phyloP scores from a whole-genome alignment of 1,284 basidiomycete species.

The Tausonia pullulans region DNA sequence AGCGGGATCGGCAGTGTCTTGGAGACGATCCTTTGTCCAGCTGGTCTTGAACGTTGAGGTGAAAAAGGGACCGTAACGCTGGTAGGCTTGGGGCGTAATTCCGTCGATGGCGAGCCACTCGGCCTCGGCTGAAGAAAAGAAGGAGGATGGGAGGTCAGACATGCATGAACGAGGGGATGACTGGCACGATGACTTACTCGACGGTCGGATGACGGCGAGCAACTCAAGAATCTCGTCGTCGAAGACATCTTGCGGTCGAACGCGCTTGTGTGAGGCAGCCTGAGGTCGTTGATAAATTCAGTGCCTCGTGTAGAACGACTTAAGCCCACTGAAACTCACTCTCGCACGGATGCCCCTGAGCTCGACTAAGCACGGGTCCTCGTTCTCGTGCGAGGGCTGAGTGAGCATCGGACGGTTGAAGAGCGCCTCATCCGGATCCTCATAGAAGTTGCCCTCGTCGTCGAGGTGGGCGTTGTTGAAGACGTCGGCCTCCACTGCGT shows the following conservation, averaged over 20 bases:
- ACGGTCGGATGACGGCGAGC: conserved; percentile 29
- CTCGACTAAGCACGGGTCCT: conserved; percentile 22
- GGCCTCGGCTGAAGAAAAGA: too few species aligned
- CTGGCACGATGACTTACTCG: conserved; percentile 21
- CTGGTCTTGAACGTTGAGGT: too few species aligned
- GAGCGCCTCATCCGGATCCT: background rate
- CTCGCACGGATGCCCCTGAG: conserved; percentile 21
- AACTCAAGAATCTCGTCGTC: conserved; percentile 27
- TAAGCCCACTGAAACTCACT: conserved; percentile 17
- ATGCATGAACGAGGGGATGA: too few species aligned
- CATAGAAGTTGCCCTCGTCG: background rate
- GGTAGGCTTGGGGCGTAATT: too few species aligned
- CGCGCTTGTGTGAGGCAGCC: conserved; percentile 19
- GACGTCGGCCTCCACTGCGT: background rate
- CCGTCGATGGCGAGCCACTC: too few species aligned
- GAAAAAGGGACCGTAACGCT: too few species aligned
- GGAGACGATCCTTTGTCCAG: too few species aligned
- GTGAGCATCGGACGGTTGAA: background rate
- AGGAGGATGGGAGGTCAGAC: too few species aligned
- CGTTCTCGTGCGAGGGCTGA: conserved; percentile 17
- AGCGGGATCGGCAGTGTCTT: too few species aligned
- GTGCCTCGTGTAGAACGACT: too few species aligned
- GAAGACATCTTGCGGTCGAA: conserved; percentile 17
- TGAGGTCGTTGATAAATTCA: background rate
- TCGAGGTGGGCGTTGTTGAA: conserved; percentile 3